Evolutionary conservation across 2,329 filamentous ascomycete genomes (phyloP).

Genomic region (Trichophyton simii): DNA sequence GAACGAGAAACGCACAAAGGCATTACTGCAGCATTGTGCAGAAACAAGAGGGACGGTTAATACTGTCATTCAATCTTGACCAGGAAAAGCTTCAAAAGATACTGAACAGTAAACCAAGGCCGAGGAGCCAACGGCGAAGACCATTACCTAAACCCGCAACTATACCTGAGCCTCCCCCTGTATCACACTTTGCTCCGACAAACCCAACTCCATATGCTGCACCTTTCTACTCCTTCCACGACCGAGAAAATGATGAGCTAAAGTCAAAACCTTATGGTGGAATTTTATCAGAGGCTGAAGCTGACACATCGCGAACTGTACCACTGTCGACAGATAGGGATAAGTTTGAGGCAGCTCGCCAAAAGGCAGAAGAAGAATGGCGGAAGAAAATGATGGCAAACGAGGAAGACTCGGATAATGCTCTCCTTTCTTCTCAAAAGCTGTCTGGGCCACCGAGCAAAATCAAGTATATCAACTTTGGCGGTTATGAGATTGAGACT

Average conservation of each 20-base stretch:
- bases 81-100: constrained; percentile 49
- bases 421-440: constrained; percentile 57
- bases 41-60: constrained; percentile 35
- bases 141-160: constrained; percentile 32
- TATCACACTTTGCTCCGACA: constrained; percentile 48
- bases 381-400: constrained; percentile 51
- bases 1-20: constrained; percentile 37
- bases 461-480: constrained; percentile 98
- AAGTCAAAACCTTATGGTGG: constrained; percentile 94
- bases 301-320: constrained; percentile 80
- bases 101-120: constrained; percentile 46
- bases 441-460: constrained; percentile 78
- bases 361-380: constrained; percentile 87
- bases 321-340: constrained; percentile 69
- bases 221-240: constrained; percentile 77
- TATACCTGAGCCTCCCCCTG: constrained; percentile 28
- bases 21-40: constrained; percentile 29
- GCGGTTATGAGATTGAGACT: constrained; percentile 93
- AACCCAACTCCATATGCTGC: constrained; percentile 54
- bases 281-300: constrained; percentile 76
- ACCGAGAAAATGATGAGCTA: constrained; percentile 75
- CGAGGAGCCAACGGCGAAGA: constrained; percentile 40
- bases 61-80: constrained; percentile 49
- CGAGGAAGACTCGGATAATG: constrained; percentile 52
- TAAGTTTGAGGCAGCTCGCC: constrained; percentile 78